Percentiles rank a stretch among this genome's conserved stretches.
Conservation (phyloP, 2,329 filamentous ascomycete genomes). For the Graphilbum sp. region DNA sequence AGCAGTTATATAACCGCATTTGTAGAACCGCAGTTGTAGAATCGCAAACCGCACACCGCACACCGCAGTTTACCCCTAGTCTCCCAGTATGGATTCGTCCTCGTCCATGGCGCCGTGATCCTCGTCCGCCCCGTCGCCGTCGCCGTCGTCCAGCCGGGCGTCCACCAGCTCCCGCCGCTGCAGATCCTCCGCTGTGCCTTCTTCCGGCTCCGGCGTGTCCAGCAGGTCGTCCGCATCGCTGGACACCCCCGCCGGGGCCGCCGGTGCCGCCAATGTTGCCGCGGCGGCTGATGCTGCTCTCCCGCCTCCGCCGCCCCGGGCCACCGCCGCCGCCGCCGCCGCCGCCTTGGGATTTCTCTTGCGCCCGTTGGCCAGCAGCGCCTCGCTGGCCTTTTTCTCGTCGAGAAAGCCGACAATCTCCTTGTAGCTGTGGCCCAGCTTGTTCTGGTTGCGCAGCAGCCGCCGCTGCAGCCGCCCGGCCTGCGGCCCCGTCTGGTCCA, state of each 20-base stretch:
- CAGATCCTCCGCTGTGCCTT: constrained; percentile 42
- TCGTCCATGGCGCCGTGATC: constrained; percentile 22
- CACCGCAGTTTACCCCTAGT: too few relatives aligned
- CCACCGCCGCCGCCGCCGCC: not conserved
- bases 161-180: constrained; percentile 37
- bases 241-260: not conserved
- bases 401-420: constrained; percentile 73
- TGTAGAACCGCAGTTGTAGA: too few relatives aligned
- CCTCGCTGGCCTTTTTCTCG: constrained; percentile 39
- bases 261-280: not conserved
- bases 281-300: not conserved
- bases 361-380: constrained; percentile 16
- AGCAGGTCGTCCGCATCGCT: constrained; percentile 19
- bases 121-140: constrained; percentile 15
- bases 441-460: constrained; percentile 62
- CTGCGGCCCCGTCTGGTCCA: constrained; percentile 47
- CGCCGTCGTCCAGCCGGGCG: constrained; percentile 28
- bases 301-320: too few relatives aligned
- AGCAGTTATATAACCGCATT: too few relatives aligned
- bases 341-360: constrained; percentile 21
- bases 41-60: too few relatives aligned
- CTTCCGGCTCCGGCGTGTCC: constrained; percentile 34
- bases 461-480: constrained; percentile 51
- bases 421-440: constrained; percentile 70
- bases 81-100: constrained; percentile 29